Evolutionary conservation across 2,329 filamentous ascomycete species (phyloP).

Genomic region (Fusarium nematophilum): DNA sequence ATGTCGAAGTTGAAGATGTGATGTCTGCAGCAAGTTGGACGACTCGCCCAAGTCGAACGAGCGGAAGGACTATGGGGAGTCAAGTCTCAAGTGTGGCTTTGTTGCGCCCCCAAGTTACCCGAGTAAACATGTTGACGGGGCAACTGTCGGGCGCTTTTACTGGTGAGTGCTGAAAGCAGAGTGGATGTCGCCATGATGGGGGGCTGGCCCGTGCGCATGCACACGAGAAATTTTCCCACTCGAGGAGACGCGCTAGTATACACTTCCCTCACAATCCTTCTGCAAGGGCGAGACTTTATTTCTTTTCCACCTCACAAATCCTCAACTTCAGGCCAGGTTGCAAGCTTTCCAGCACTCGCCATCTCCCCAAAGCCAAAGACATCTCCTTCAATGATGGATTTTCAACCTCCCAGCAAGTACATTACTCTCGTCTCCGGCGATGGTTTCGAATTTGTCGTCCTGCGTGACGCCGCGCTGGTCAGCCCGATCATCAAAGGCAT

Average conservation of each 20-base stretch:
- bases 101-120: slow-evolving; percentile 44
- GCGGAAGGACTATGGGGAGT: slow-evolving; percentile 37
- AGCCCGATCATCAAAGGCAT: slow-evolving; percentile 80
- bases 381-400: slow-evolving; percentile 40
- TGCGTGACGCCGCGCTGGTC: slow-evolving; percentile 76
- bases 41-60: slow-evolving; percentile 20
- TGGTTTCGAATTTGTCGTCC: slow-evolving; percentile 80
- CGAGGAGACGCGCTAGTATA: slow-evolving; percentile 25
- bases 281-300: slow-evolving; percentile 9
- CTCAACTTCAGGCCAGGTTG: neutral
- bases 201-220: slow-evolving; percentile 37
- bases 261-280: slow-evolving; percentile 24
- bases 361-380: neutral
- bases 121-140: slow-evolving; percentile 51
- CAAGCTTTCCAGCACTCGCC: neutral
- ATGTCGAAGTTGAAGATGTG: slow-evolving; percentile 22
- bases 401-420: slow-evolving; percentile 67
- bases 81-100: slow-evolving; percentile 41
- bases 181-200: slow-evolving; percentile 18
- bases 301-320: slow-evolving; percentile 11
- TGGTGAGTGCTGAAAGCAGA: no score
- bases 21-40: slow-evolving; percentile 33
- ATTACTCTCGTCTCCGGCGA: slow-evolving; percentile 82
- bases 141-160: slow-evolving; percentile 48
- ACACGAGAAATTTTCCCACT: slow-evolving; percentile 37